Evolutionary conservation across 164 flowering plant genomes (phyloP), one percentile per base, ranked within the genome.

Genomic region (Amborella trichopoda): DNA sequence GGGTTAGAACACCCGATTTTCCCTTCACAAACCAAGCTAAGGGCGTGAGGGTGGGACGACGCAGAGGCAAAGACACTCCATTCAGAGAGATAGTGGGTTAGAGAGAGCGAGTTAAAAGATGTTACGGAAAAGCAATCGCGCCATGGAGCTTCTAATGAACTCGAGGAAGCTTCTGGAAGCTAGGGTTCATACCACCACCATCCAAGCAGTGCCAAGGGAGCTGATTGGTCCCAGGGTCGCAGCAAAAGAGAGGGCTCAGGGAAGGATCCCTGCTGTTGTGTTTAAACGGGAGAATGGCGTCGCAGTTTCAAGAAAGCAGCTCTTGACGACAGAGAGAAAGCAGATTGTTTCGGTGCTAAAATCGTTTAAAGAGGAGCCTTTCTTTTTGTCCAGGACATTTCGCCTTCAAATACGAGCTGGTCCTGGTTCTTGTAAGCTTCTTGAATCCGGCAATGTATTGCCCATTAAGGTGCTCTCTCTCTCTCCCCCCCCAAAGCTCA

Each of bases 351-450:
- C 85, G 17, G 61, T 86, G 13, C 63, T 90, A 25, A 63, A 78
- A 46, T 38, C 74, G 26, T 72, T 86, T 0, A n/a, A n/a, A n/a
- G 13, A 69, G 34, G 68, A 62, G 6, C 78, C 71, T 2, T 81
- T 64, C 63, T 81, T 90, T 44, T 83, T 73, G 59, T 83, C 91
- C 51, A 86, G 94, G 28, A 67, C 75, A n/a, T 90, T 90, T 59
- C 58, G 59, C 23, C 82, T 90, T 37, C 94, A 86, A 60, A 77
- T 91, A 59, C 78, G 87, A 4, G 94, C 96, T 26, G 98, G 96
- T 0, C 57, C 96, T 36, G 93, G 93, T 12, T 91, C 98, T 2
- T 74, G 77, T 14, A 56, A 58, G 9, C 53, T 83, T 5, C 65
- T 86, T 16, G 78, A 86, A 11, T 78, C 89, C 11, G 89, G 90